phyloP scores from a whole-genome alignment of 306 rosid species.

The Prunus padus region DNA sequence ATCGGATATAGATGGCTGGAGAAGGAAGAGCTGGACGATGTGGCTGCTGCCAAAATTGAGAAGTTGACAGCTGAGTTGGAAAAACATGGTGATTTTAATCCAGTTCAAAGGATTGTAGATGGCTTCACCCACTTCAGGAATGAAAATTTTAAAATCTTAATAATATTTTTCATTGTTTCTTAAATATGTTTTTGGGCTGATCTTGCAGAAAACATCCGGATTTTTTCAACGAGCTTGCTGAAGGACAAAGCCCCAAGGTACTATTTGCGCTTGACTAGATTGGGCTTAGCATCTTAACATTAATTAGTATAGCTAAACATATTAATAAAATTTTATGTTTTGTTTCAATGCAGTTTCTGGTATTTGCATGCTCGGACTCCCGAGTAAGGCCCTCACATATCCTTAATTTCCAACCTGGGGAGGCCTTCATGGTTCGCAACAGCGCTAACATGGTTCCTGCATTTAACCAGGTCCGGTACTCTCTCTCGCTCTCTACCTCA shows the following conservation, averaged over 20 bases:
- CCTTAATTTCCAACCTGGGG: slow-evolving; percentile 61
- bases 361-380: slow-evolving; percentile 78
- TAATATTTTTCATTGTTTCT: background rate
- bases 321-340: too few species aligned
- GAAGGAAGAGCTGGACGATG: slow-evolving; percentile 40
- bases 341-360: slow-evolving; percentile 44
- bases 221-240: slow-evolving; percentile 25
- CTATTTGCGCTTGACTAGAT: background rate
- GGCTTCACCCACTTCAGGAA: slow-evolving; percentile 49
- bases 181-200: background rate
- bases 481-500: background rate
- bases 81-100: slow-evolving; percentile 12
- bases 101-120: slow-evolving; percentile 24
- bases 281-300: background rate
- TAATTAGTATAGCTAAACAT: too few species aligned
- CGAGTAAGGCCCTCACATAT: slow-evolving; percentile 59
- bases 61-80: slow-evolving; percentile 35
- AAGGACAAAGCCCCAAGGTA: slow-evolving; percentile 56
- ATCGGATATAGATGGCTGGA: slow-evolving; percentile 20
- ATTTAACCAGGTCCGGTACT: slow-evolving; percentile 44
- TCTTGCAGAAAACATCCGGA: slow-evolving; percentile 40
- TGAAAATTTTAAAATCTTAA: background rate
- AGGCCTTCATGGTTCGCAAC: slow-evolving; percentile 64
- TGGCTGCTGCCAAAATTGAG: slow-evolving; percentile 36
- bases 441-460: slow-evolving; percentile 68